Conservation (phyloP, 2,329 filamentous ascomycete species). For the Alternaria triticina region DNA sequence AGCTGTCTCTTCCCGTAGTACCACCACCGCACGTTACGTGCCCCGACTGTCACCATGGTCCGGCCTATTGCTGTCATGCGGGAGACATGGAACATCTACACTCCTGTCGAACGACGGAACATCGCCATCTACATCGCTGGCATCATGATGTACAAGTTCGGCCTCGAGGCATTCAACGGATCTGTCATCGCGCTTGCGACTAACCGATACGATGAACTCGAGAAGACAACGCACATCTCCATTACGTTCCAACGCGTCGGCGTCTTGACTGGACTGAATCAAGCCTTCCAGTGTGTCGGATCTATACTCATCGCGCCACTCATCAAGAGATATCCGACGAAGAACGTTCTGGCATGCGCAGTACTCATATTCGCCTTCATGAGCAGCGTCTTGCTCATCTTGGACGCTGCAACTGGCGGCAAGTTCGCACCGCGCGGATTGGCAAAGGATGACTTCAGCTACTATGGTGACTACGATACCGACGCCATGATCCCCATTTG, state of each 20-base stretch:
- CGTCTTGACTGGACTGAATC: conserved; percentile 57
- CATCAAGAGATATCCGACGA: conserved; percentile 57
- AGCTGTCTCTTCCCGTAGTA: conserved; percentile 23
- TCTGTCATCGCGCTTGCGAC: conserved; percentile 58
- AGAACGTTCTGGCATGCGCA: conserved; percentile 54
- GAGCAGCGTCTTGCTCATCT: conserved; percentile 56
- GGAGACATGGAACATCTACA: conserved; percentile 46
- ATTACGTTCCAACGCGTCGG: conserved; percentile 57
- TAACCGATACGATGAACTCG: conserved; percentile 58
- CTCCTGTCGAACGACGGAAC: conserved; percentile 50
- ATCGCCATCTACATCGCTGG: conserved; percentile 53
- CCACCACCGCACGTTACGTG: conserved; percentile 17
- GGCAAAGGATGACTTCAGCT: conserved; percentile 49
- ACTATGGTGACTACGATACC: conserved; percentile 58
- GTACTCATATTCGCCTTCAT: conserved; percentile 56
- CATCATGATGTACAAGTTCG: conserved; percentile 62
- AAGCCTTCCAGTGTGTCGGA: conserved; percentile 59
- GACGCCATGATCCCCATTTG: conserved; percentile 59
- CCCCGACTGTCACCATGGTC: conserved; percentile 21
- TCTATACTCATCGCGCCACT: conserved; percentile 59
- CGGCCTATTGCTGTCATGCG: conserved; percentile 30
- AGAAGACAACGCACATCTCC: conserved; percentile 38
- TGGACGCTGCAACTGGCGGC: conserved; percentile 58
- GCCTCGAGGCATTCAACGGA: conserved; percentile 59
- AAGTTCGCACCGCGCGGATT: conserved; percentile 48